Percentiles rank a stretch among this genome's conserved stretches.
phyloP scores from a whole-genome alignment of 2,329 filamentous ascomycete species.

The Trichoderma sp. region DNA sequence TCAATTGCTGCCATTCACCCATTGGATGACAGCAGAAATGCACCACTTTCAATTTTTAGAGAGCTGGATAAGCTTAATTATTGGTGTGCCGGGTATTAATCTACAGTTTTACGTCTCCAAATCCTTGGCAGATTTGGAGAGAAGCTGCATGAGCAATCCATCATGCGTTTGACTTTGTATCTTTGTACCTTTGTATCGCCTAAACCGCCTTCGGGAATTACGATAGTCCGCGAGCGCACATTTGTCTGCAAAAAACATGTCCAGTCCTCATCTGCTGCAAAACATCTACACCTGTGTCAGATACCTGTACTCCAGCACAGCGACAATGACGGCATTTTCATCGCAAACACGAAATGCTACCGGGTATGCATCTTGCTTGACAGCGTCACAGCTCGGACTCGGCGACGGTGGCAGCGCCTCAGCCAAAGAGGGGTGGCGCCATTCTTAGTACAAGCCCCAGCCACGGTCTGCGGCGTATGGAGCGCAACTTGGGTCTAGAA shows the following conservation, averaged over 20 bases:
- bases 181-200: not conserved
- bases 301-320: not conserved
- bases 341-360: not conserved
- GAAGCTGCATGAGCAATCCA: not conserved
- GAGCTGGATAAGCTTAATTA: slow-evolving; percentile 14
- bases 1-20: not conserved
- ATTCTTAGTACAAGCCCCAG: not conserved
- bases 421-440: not conserved
- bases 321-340: not conserved
- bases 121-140: not conserved
- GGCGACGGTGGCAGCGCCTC: not conserved
- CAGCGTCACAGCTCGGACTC: not conserved
- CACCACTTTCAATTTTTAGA: not conserved
- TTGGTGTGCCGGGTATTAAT: slow-evolving; percentile 4
- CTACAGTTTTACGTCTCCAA: not conserved
- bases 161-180: not conserved
- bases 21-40: not conserved
- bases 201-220: not conserved
- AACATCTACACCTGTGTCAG: not conserved
- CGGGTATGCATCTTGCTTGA: not conserved
- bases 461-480: not conserved
- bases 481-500: not conserved
- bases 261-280: not conserved
- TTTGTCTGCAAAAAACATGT: not conserved
- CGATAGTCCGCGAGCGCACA: slow-evolving; percentile 2